Conservation (phyloP, 2,329 filamentous ascomycete species). For the Phialocephala subalpina region DNA sequence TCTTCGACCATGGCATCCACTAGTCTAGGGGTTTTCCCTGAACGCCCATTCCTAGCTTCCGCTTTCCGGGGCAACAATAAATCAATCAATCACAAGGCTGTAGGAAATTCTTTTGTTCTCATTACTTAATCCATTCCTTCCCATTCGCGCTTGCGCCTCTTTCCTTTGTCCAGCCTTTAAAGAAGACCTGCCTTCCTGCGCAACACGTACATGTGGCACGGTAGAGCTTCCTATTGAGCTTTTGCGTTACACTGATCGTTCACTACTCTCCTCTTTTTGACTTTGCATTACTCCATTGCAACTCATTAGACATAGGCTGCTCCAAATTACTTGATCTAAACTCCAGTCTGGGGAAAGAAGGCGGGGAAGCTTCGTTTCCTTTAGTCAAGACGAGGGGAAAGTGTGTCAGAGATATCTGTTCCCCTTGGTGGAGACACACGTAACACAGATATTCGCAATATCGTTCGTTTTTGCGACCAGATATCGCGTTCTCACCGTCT, state of each 20-base stretch:
- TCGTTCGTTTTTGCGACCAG: slow-evolving; percentile 7
- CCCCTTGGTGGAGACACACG: slow-evolving; percentile 9
- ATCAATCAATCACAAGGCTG: slow-evolving; percentile 7
- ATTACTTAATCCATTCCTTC: slow-evolving; percentile 12
- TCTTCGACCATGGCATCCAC: not conserved
- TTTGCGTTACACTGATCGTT: not conserved
- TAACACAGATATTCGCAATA: slow-evolving; percentile 13
- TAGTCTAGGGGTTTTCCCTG: not conserved
- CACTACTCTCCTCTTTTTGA: not conserved
- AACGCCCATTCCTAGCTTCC: not conserved
- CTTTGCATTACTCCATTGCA: slow-evolving; percentile 11
- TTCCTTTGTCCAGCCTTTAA: slow-evolving; percentile 6
- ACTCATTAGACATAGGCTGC: slow-evolving; percentile 4
- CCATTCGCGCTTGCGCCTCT: slow-evolving; percentile 1
- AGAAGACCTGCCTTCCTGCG: not conserved
- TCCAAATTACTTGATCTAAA: slow-evolving; percentile 17
- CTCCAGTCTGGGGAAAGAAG: slow-evolving; percentile 15
- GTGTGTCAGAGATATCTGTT: slow-evolving; percentile 32
- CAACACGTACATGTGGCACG: not conserved
- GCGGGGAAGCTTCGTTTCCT: slow-evolving; percentile 30
- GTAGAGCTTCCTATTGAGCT: slow-evolving; percentile 7
- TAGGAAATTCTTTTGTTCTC: slow-evolving; percentile 9
- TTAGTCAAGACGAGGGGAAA: slow-evolving; percentile 32
- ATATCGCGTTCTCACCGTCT: slow-evolving; percentile 10
- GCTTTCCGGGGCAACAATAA: not conserved